These are phyloP conservation scores for Diaporthe citri DNA, from an alignment of 2,329 filamentous ascomycete species.

Conservation along the genomic window DNA sequence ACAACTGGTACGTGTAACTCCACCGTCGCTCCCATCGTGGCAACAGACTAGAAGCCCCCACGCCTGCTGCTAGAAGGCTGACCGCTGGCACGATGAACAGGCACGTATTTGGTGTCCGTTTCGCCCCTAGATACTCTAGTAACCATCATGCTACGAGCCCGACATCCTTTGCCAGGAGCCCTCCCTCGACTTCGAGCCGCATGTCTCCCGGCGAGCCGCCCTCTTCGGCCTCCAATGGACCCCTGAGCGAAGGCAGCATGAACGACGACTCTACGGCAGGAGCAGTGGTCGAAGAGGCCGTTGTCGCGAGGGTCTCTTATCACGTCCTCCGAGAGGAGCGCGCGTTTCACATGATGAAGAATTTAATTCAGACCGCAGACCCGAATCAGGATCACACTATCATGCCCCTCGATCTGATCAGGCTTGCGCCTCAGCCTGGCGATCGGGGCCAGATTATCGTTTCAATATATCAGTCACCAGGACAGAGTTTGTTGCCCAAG, in stretches of 20 bases:
- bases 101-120: conserved; percentile 76
- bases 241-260: conserved; percentile 34
- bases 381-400: conserved; percentile 81
- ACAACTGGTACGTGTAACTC: conserved; percentile 77
- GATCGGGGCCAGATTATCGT: conserved; percentile 81
- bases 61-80: conserved; percentile 22
- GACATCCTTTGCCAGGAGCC: conserved; percentile 54
- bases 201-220: conserved; percentile 56
- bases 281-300: conserved; percentile 71
- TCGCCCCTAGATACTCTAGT: conserved; percentile 60
- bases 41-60: background rate
- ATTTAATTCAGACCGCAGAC: conserved; percentile 77
- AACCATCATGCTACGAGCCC: conserved; percentile 58
- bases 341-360: conserved; percentile 85
- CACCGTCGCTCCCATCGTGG: conserved; percentile 1
- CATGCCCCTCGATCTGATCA: conserved; percentile 82
- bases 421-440: conserved; percentile 75
- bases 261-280: conserved; percentile 49
- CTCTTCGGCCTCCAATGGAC: conserved; percentile 43
- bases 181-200: conserved; percentile 56
- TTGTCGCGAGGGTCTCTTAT: conserved; percentile 85
- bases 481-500: conserved; percentile 77
- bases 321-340: conserved; percentile 88
- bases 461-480: conserved; percentile 84
- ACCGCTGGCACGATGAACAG: conserved; percentile 50